phyloP scores from a whole-genome alignment of 2,329 filamentous ascomycete species.

The Fusarium marasasianum region DNA sequence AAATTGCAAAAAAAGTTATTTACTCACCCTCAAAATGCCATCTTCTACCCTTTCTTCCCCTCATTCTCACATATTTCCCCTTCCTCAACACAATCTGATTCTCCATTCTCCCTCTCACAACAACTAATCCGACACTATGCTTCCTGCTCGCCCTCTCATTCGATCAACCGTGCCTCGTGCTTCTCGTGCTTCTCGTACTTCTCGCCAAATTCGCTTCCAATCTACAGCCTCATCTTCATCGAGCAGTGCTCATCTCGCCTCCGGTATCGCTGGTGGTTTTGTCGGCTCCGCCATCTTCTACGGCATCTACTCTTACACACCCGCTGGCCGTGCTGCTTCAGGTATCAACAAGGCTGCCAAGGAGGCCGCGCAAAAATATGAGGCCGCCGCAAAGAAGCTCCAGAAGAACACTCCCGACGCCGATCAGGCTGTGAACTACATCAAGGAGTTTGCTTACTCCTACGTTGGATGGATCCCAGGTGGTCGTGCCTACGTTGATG shows the following conservation, averaged over 20 bases:
- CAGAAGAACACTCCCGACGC: slow-evolving; percentile 70
- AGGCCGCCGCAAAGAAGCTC: slow-evolving; percentile 67
- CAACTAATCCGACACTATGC: slow-evolving; percentile 38
- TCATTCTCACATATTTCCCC: neutral
- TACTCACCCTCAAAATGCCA: slow-evolving; percentile 6
- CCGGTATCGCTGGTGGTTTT: slow-evolving; percentile 56
- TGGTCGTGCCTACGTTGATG: slow-evolving; percentile 73
- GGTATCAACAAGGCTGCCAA: slow-evolving; percentile 59
- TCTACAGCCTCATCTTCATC: slow-evolving; percentile 47
- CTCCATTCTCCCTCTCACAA: neutral
- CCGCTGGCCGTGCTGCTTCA: slow-evolving; percentile 52
- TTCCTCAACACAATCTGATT: neutral
- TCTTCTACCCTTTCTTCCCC: neutral
- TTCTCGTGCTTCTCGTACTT: slow-evolving; percentile 38
- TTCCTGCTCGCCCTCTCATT: slow-evolving; percentile 44
- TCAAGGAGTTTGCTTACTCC: slow-evolving; percentile 72
- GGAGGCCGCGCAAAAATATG: slow-evolving; percentile 68
- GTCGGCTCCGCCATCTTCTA: slow-evolving; percentile 55
- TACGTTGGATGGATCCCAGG: slow-evolving; percentile 80
- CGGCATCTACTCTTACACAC: slow-evolving; percentile 55
- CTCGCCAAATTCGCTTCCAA: slow-evolving; percentile 52
- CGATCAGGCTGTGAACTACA: slow-evolving; percentile 72
- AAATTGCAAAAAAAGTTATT: neutral
- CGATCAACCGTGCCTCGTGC: slow-evolving; percentile 43
- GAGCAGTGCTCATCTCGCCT: slow-evolving; percentile 48